Conservation (phyloP, 352 stramenopile species). For the Blastocystis sp. region DNA sequence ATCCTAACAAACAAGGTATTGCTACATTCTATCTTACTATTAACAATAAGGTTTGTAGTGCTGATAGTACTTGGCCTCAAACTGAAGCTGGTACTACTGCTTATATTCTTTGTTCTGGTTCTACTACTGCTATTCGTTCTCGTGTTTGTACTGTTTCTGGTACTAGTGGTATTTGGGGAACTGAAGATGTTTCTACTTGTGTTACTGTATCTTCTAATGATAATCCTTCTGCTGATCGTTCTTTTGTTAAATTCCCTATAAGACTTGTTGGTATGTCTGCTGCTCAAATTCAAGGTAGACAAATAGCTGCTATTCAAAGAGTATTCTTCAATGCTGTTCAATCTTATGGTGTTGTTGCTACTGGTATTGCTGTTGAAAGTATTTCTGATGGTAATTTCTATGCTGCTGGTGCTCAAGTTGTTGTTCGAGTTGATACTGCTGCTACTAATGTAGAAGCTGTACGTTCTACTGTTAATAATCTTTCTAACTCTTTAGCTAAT, state of each 20-base stretch:
- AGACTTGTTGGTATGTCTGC: conserved; percentile 3
- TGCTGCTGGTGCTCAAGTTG: no score
- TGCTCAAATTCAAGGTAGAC: no score
- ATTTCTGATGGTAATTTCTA: no score
- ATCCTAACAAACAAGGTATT: neutral
- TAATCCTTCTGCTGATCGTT: conserved; percentile 14
- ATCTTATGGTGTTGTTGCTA: no score
- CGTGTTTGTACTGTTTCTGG: conserved; percentile 9
- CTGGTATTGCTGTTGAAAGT: no score
- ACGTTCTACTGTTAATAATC: no score
- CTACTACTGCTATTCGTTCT: neutral
- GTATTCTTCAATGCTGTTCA: no score
- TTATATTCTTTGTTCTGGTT: conserved; percentile 11
- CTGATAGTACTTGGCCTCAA: neutral
- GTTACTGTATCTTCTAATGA: conserved; percentile 2
- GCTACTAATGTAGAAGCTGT: no score
- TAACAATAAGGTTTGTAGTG: neutral
- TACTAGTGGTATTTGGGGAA: conserved; percentile 1
- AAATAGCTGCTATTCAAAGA: no score
- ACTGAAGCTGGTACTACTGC: conserved; percentile 13
- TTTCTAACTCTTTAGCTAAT: no score
- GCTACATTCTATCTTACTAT: conserved; percentile 21
- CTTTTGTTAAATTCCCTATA: conserved; percentile 22
- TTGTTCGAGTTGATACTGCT: no score
- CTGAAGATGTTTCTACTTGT: conserved; percentile 9